Evolutionary conservation across 2,329 filamentous ascomycete genomes (phyloP), one percentile per base, ranked within the genome.

Genomic region (Penicillium sp.): DNA sequence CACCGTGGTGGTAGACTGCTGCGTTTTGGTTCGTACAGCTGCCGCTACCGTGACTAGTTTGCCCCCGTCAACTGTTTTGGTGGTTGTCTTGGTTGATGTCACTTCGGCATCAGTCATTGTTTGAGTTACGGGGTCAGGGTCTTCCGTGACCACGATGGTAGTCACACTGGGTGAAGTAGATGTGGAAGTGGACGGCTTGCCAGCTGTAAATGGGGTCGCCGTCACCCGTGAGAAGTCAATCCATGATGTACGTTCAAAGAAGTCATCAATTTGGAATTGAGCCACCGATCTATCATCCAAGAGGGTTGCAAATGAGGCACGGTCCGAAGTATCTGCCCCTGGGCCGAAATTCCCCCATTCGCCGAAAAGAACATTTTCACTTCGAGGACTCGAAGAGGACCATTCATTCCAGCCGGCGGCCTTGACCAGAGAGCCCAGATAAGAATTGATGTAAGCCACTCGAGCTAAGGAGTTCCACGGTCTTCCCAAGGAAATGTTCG

Each of bases 141-240:
- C n/a, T n/a, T n/a, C n/a, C n/a, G n/a, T n/a, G n/a, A n/a, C n/a
- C n/a, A n/a, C n/a, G n/a, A n/a, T n/a, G 15, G 35, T 39, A 2
- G 14, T 25, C 13, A 29, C 27, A 5, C 15, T 32, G 3, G 39
- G 10, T 8, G 41, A 27, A 3, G 50, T 39, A 3, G 32, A 38
- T 3, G 35, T 36, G n/a, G 56, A 23, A n/a, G 35, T 11, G 2
- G 33, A 18, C 3, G 15, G 58, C 14, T 53, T 52, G 1, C 56
- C 59, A 8, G 59, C 52, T 2, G 45, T 45, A 37, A 70, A 70
- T 0, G 67, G 66, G 35, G 58, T 54, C 1, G 59, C 55, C 36
- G 59, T 51, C 11, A 69, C 51, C 25, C 59, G 56, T 2, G 61
- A 60, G 37, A 68, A 65, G 40, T 70, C 61, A 45, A 70, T 69